These are phyloP conservation scores for Monascus purpureus DNA, from an alignment of 495 filamentous ascomycete genomes.

Conservation along the genomic window DNA sequence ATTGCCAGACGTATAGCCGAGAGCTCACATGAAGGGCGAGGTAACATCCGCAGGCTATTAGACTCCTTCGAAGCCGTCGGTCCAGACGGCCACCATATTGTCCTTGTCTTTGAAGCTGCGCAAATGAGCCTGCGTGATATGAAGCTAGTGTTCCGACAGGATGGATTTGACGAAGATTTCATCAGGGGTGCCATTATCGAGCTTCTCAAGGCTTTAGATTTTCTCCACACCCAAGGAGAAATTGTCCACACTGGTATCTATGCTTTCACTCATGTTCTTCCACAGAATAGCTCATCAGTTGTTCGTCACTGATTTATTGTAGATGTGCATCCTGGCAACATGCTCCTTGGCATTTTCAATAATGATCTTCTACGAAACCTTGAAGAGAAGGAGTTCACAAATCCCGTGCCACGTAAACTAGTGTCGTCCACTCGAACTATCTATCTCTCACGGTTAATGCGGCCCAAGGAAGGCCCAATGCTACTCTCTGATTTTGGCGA, in stretches of 20 bases:
- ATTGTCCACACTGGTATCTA: conserved; percentile 31
- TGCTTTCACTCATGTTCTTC: background rate
- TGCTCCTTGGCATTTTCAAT: conserved; percentile 13
- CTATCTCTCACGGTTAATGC: conserved; percentile 7
- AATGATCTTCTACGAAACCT: conserved; percentile 6
- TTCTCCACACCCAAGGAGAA: conserved; percentile 22
- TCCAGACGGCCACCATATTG: conserved; percentile 26
- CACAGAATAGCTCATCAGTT: conserved; percentile 5
- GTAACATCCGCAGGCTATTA: conserved; percentile 12
- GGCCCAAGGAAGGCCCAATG: conserved; percentile 9
- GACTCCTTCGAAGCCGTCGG: conserved; percentile 27
- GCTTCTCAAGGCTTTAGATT: conserved; percentile 23
- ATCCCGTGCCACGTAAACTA: conserved; percentile 18
- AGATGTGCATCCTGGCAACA: conserved; percentile 18
- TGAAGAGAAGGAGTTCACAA: conserved; percentile 14
- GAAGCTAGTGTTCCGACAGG: conserved; percentile 5
- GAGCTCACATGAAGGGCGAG: conserved; percentile 13
- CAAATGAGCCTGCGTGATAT: conserved; percentile 20
- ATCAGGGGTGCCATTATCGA: conserved; percentile 9
- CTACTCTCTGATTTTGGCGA: conserved; percentile 20
- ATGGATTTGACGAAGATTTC: conserved; percentile 9
- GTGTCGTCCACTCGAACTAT: conserved; percentile 23
- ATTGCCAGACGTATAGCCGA: conserved; percentile 9
- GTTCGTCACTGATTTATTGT: conserved; percentile 15
- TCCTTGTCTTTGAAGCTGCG: conserved; percentile 29